Conservation (phyloP, 2,329 filamentous ascomycete genomes). For the Juglanconis juglandina region DNA sequence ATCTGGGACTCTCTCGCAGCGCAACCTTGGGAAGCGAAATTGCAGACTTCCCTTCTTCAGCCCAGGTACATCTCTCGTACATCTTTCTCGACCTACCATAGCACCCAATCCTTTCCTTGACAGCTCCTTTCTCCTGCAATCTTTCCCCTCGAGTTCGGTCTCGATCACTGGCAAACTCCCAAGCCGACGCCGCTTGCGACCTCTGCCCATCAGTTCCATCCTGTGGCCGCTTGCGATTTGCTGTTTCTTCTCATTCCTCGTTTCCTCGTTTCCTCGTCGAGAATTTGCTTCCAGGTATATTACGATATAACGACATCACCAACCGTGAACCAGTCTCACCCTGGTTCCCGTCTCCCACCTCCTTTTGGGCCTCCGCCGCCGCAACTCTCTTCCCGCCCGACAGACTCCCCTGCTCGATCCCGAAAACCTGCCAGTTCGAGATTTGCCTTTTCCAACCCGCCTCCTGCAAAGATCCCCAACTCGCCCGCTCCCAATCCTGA, state of each 20-base stretch:
- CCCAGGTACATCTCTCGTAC: background rate
- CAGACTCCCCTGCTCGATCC: background rate
- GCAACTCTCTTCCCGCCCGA: background rate
- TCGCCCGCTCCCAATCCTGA: background rate
- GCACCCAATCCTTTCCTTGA: background rate
- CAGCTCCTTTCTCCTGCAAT: conserved; percentile 8
- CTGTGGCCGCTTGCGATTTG: background rate
- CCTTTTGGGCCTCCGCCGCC: background rate
- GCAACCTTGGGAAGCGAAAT: conserved; percentile 12
- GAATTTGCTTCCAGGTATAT: conserved; percentile 8
- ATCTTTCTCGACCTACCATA: background rate
- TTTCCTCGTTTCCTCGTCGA: background rate
- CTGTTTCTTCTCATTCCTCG: background rate
- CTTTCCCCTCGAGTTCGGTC: background rate
- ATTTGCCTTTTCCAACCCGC: background rate
- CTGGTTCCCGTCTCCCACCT: background rate
- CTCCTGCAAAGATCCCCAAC: too few species aligned
- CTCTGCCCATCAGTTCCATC: background rate
- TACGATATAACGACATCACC: conserved; percentile 2
- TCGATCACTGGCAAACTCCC: conserved; percentile 7
- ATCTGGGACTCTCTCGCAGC: background rate
- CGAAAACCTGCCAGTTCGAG: background rate
- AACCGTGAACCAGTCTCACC: background rate
- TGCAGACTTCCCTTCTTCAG: conserved; percentile 8
- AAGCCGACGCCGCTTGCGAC: conserved; percentile 5